Percentiles rank a stretch among this genome's conserved stretches.
phyloP scores from a whole-genome alignment of 1,284 basidiomycete genomes.

The Polyporus tsugae region DNA sequence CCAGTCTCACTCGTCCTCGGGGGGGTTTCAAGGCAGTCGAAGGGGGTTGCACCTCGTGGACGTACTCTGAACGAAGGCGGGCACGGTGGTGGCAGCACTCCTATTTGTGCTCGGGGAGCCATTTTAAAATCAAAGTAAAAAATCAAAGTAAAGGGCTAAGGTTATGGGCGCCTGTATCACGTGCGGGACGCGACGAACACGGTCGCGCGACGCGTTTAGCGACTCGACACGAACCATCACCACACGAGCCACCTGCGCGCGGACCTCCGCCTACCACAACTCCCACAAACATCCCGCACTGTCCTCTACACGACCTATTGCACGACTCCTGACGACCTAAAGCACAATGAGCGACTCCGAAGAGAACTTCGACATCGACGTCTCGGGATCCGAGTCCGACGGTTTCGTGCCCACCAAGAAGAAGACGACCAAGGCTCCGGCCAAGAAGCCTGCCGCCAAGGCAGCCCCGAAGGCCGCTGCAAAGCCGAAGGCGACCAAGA shows the following conservation, averaged over 20 bases:
- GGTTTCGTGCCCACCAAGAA: slow-evolving; percentile 67
- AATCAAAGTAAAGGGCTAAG: no score
- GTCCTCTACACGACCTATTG: background rate
- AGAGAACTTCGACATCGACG: slow-evolving; percentile 71
- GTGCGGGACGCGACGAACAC: slow-evolving; percentile 18
- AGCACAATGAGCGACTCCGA: slow-evolving; percentile 64
- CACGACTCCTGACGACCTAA: slow-evolving; percentile 11
- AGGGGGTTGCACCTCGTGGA: background rate
- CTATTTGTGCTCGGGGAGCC: background rate
- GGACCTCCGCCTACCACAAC: background rate
- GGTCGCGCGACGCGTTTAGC: slow-evolving; percentile 24
- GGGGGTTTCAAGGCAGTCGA: background rate
- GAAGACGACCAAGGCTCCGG: slow-evolving; percentile 55
- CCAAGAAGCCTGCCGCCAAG: slow-evolving; percentile 47
- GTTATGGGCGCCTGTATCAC: slow-evolving; percentile 18
- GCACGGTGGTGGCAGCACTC: background rate
- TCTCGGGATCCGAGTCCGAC: slow-evolving; percentile 70
- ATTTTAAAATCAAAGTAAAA: background rate
- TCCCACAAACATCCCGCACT: no score
- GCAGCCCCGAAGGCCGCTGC: slow-evolving; percentile 52
- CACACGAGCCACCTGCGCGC: slow-evolving; percentile 25
- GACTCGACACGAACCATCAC: slow-evolving; percentile 28
- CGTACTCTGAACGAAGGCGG: background rate
- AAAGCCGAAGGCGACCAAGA: slow-evolving; percentile 72
- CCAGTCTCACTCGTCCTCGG: background rate